Percentiles rank a stretch among this genome's conserved stretches.
phyloP scores from a whole-genome alignment of 495 filamentous ascomycete genomes.

The Annulohypoxylon maeteangense region DNA sequence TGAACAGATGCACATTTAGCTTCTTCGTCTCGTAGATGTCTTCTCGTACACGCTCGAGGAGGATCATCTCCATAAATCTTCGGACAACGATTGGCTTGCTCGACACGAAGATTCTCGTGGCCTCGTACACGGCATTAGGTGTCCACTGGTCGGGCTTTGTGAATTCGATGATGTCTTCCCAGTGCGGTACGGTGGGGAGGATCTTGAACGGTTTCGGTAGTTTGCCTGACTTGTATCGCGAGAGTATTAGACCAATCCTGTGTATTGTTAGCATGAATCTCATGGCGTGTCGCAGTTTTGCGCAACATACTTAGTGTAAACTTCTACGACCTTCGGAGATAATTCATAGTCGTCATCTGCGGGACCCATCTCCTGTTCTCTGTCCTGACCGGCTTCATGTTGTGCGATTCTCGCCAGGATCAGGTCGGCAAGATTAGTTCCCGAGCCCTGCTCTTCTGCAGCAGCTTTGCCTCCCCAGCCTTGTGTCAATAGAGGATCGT shows the following conservation, averaged over 20 bases:
- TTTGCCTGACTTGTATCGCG: slow-evolving; percentile 92
- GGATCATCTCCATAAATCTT: slow-evolving; percentile 79
- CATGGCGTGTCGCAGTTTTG: slow-evolving; percentile 14
- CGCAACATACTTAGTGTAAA: slow-evolving; percentile 79
- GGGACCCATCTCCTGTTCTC: slow-evolving; percentile 45
- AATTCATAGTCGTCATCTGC: slow-evolving; percentile 84
- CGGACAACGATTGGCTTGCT: slow-evolving; percentile 79
- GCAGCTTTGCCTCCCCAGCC: slow-evolving; percentile 50
- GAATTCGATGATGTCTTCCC: slow-evolving; percentile 85
- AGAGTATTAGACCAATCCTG: slow-evolving; percentile 87
- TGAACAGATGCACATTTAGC: slow-evolving; percentile 94
- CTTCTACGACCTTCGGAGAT: slow-evolving; percentile 91
- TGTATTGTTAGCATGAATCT: slow-evolving; percentile 24
- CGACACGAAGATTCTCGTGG: slow-evolving; percentile 88
- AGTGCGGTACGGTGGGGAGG: slow-evolving; percentile 87
- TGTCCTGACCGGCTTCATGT: slow-evolving; percentile 77
- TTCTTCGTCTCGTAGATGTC: slow-evolving; percentile 79
- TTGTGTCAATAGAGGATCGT: slow-evolving; percentile 63
- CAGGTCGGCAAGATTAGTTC: slow-evolving; percentile 87
- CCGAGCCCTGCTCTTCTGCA: slow-evolving; percentile 60
- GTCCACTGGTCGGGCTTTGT: slow-evolving; percentile 89
- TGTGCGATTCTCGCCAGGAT: slow-evolving; percentile 94
- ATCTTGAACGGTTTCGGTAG: slow-evolving; percentile 98
- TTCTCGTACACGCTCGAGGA: slow-evolving; percentile 88
- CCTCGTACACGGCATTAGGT: slow-evolving; percentile 84